Evolutionary conservation across 305 asterid species (phyloP), one percentile per base, ranked within the genome.

Genomic region (Fraxinus sp.): DNA sequence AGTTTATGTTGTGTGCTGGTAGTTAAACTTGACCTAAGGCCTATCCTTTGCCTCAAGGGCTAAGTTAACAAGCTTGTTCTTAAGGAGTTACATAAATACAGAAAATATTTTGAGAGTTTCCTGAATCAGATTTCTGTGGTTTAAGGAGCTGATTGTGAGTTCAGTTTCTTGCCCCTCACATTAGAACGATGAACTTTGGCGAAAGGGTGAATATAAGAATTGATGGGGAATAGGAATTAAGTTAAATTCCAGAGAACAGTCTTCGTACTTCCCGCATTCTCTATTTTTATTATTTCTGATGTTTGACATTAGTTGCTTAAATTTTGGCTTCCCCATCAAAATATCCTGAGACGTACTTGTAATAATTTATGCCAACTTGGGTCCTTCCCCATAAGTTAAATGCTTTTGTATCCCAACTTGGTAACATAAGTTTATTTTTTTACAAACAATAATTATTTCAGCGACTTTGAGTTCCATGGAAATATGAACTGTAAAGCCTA

Each of bases 391-490:
- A n/a, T 46, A 37, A 78, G 74, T 32, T 79, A 22, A 78, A 66
- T 77, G 72, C 20, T 84, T 79, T 76, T 74, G 36, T 28, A 11
- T 26, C n/a, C 52, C 80, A 70, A 80, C 77, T 75, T 81, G 83
- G 57, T 62, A 74, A 76, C 80, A 84, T 55, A n/a, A 1, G 66
- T 55, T 55, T 22, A n/a, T 5, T 55, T 57, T 55, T 57, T 57
- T 18, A 18, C 68, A 18, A 57, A 57, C 68, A 13, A 18, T 57
- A 57, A 18, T 57, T 57, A 57, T 57, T 57, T 57, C 68, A 78
- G 85, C 73, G 66, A 79, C 86, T 72, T 85, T 86, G 89, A 83
- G 82, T 83, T 72, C 83, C 85, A 76, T 88, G 87, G 81, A 83
- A 81, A 59, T 79, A 84, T 82, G 85, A 83, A 77, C 82, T 85